A percentile compares a stretch with the other conserved stretches of the same genome.
Evolutionary conservation across 441 rosid genomes (phyloP).

Genomic region (Lepidium campestre): DNA sequence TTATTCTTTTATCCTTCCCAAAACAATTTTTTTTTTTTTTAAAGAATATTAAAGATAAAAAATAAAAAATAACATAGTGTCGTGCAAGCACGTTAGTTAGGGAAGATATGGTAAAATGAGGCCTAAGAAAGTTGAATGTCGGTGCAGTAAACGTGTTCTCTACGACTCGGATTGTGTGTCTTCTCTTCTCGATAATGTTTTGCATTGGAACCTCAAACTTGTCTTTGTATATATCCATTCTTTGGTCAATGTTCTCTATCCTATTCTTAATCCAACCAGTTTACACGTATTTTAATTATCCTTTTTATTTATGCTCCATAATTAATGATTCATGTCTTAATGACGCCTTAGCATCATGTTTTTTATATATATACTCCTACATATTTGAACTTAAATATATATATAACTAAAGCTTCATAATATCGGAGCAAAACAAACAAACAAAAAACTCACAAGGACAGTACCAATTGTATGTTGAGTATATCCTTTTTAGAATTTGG

Average conservation of each 20-base stretch:
- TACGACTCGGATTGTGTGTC: constrained; percentile 20
- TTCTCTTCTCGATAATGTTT: constrained; percentile 9
- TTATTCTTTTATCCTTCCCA: neutral
- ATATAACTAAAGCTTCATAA: no score
- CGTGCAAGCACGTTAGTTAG: constrained; percentile 24
- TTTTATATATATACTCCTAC: no score
- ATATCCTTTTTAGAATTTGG: neutral
- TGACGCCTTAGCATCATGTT: neutral
- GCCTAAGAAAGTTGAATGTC: constrained; percentile 4
- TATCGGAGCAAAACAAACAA: neutral
- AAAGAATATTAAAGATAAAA: no score
- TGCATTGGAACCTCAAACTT: constrained; percentile 4
- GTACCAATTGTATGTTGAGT: neutral
- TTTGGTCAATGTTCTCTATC: neutral
- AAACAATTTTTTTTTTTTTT: no score
- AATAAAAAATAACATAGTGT: neutral
- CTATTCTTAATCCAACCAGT: neutral
- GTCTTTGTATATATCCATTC: neutral
- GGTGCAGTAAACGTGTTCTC: constrained; percentile 15
- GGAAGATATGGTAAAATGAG: constrained; percentile 14
- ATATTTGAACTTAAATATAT: no score
- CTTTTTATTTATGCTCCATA: neutral
- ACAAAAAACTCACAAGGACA: no score
- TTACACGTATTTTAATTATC: neutral
- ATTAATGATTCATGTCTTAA: no score